Conservation (phyloP, 306 rosid genomes). For the Carpinus fangiana region DNA sequence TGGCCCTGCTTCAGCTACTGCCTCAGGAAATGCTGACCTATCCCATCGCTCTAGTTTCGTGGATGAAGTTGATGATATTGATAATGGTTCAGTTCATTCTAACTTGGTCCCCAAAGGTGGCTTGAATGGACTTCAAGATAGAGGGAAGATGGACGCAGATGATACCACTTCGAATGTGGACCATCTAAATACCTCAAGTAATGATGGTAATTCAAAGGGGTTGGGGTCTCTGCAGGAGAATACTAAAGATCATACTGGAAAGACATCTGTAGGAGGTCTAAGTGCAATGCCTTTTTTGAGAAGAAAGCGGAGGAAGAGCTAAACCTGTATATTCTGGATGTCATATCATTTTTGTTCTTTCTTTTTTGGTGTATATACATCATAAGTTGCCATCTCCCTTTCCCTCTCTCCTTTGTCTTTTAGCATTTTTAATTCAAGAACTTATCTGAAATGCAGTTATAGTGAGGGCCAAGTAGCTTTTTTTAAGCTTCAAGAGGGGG, state of each 20-base stretch:
- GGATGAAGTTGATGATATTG: slow-evolving; percentile 21
- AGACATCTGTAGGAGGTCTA: slow-evolving; percentile 37
- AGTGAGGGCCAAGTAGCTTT: not conserved
- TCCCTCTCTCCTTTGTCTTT: too few relatives aligned
- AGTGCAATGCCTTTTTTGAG: slow-evolving; percentile 75
- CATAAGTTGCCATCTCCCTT: too few relatives aligned
- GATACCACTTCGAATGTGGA: slow-evolving; percentile 24
- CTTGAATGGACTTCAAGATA: slow-evolving; percentile 23
- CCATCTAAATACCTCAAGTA: slow-evolving; percentile 20
- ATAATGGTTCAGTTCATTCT: slow-evolving; percentile 20
- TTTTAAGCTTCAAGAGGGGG: not conserved
- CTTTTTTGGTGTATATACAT: not conserved
- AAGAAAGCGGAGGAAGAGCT: slow-evolving; percentile 57
- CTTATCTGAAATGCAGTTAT: not conserved
- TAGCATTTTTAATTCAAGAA: not conserved
- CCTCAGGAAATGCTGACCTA: slow-evolving; percentile 22
- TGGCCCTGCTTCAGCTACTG: slow-evolving; percentile 15
- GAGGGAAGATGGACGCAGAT: slow-evolving; percentile 14
- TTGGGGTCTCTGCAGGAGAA: slow-evolving; percentile 31
- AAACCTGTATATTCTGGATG: slow-evolving; percentile 1
- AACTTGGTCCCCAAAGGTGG: slow-evolving; percentile 25
- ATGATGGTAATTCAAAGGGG: slow-evolving; percentile 26
- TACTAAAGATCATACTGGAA: slow-evolving; percentile 21
- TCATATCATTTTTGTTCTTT: not conserved
- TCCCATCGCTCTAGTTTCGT: slow-evolving; percentile 28